Evolutionary conservation across 208 protist genomes (phyloP), one percentile per base, ranked within the genome.

Genomic region (Acanthamoeba castellanii): DNA sequence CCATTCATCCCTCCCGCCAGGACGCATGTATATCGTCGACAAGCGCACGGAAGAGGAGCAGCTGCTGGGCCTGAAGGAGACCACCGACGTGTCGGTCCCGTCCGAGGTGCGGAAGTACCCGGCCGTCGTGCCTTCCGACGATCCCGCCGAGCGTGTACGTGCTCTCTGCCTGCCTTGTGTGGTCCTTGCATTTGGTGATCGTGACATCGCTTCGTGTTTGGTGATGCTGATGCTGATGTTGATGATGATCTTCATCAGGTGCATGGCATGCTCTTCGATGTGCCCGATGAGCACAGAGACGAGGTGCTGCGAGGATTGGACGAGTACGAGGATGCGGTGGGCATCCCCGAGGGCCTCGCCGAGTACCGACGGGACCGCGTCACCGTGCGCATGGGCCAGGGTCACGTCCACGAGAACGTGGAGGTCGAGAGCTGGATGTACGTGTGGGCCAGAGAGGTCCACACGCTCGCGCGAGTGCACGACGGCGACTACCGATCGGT

Each of bases 371-470:
- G 74, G 20, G 45, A 84, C 45, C 74, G 74, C 42, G 74, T 84
- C 42, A 84, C 8, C 9, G 74, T 84, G 74, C 74, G 74, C 34
- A n/a, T 84, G 74, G 30, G 66, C 66, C n/a, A 13, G 30, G 66
- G 66, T 20, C 66, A 72, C 66, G 74, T 30, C 74, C 34, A 52
- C 32, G 74, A 84, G 74, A 9, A 84, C 74, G 27, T 32, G 18
- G 74, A 84, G 42, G 45, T 84, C 37, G 74, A 84, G 45, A 84
- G 6, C 42, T 84, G 74, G 74, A 84, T 84, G 74, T 84, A 84
- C 74, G 45, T 84, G n/a, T 84, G 74, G 74, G 74, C 37, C 20
- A 34, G 45, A 16, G 74, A 84, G 45, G 74, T 84, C 22, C 74
- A 52, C 42, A 55, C 34, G 7, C 74, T 84, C 74, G 11, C 45